Base-by-base conservation (phyloP, 495 filamentous ascomycete genomes). In the Chaetomidium leptoderma region DNA sequence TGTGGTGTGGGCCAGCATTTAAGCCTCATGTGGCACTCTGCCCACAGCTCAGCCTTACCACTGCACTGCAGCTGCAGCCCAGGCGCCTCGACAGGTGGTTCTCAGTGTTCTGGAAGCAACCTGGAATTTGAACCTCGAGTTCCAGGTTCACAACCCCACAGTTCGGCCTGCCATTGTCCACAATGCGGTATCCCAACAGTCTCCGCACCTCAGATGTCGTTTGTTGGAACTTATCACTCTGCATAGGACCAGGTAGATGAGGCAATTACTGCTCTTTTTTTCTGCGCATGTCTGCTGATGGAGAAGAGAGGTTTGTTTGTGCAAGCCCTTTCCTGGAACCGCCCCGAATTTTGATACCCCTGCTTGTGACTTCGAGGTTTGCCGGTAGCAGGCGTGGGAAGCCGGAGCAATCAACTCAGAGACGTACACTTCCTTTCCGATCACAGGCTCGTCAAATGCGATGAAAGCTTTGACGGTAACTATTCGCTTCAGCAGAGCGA, bases 41-140 rank as follows among this genome's bases (percentile, higher is more conserved):
- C 16, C 27, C 60, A n/a, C 54, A 52, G 45, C 55, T 66, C 64
- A 66, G 64, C 64, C 64, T 66, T 66, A 66, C 56, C 64, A 62
- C 58, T 63, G 54, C 56, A 55, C 42, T 36, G 60, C 58, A 64
- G 61, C 64, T 64, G 64, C 61, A 55, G 53, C 44, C 39, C 30
- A 37, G 49, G 24, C 26, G 49, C 47, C 61, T 64, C 58, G 57
- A 51, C 49, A 30, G 53, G 53, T n/a, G n/a, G n/a, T n/a, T n/a
- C n/a, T n/a, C n/a, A n/a, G n/a, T 50, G 56, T 66, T 66, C 64
- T 55, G 57, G 64, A 66, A 66, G 48, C 58, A 27, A 42, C 51
- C 51, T 29, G 19, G 21, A n/a, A n/a, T n/a, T 33, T 42, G 24
- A 19, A 42, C 40, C 11, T 4, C 13, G 11, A 9, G n/a, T n/a